A percentile compares a stretch with the other conserved stretches of the same genome.
Conservation (phyloP, 2,329 filamentous ascomycete species). For the Curvularia eragrostidis region DNA sequence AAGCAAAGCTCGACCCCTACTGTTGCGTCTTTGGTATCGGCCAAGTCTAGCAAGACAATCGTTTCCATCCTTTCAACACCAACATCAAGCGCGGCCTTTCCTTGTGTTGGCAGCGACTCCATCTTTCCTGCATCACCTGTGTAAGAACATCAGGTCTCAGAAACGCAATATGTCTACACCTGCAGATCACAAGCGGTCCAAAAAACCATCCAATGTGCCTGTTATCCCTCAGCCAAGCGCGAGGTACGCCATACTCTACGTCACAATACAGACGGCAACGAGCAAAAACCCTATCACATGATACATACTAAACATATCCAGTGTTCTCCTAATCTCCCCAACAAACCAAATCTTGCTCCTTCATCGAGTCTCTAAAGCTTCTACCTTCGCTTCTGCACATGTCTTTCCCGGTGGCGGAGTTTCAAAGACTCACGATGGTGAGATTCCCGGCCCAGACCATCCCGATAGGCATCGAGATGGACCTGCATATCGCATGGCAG, state of each 20-base stretch:
- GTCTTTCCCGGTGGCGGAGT: conserved; percentile 95
- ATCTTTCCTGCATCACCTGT: too few species aligned
- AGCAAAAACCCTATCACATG: not conserved
- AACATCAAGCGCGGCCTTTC: not conserved
- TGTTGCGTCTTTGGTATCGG: not conserved
- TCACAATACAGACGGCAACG: not conserved
- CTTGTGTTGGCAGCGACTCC: not conserved
- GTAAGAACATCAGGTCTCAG: not conserved
- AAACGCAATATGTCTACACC: conserved; percentile 42
- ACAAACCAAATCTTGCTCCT: conserved; percentile 87
- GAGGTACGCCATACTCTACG: conserved; percentile 53
- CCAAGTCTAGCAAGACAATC: not conserved
- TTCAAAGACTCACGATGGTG: conserved; percentile 76
- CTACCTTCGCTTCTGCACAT: conserved; percentile 87
- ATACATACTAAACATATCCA: conserved; percentile 45
- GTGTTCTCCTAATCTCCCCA: conserved; percentile 84
- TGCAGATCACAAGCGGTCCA: conserved; percentile 40
- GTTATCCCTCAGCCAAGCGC: conserved; percentile 68
- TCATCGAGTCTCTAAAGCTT: conserved; percentile 81
- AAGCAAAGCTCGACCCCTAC: conserved; percentile 10
- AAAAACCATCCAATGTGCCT: conserved; percentile 46
- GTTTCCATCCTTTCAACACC: not conserved
- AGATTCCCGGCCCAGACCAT: conserved; percentile 58
- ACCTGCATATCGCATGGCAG: conserved; percentile 77
- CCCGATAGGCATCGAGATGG: conserved; percentile 72